These are phyloP conservation scores for Lachancea cidri DNA, from an alignment of 805 yeast species.

Conservation along the genomic window DNA sequence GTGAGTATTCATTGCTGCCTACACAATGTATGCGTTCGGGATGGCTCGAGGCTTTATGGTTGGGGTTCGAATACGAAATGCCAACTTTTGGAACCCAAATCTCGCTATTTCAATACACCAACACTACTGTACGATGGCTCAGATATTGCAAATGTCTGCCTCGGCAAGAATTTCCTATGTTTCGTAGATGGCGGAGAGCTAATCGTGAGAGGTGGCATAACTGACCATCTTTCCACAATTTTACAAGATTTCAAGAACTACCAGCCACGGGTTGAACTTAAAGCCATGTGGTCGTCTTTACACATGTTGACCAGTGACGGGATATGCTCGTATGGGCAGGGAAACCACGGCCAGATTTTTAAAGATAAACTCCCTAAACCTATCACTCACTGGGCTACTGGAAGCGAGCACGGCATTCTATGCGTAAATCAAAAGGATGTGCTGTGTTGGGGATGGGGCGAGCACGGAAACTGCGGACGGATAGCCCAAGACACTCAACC, in stretches of 20 bases:
- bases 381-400: slow-evolving; percentile 40
- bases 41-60: slow-evolving; percentile 49
- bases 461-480: slow-evolving; percentile 90
- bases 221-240: slow-evolving; percentile 9
- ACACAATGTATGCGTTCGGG: slow-evolving; percentile 65
- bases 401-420: slow-evolving; percentile 84
- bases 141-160: slow-evolving; percentile 16
- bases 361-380: slow-evolving; percentile 13
- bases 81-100: slow-evolving; percentile 35
- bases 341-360: slow-evolving; percentile 65
- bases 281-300: slow-evolving; percentile 73
- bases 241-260: neutral
- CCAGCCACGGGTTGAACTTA: slow-evolving; percentile 1
- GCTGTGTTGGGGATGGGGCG: slow-evolving; percentile 97
- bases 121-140: slow-evolving; percentile 12
- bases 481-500: slow-evolving; percentile 11
- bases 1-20: slow-evolving; percentile 21
- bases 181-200: slow-evolving; percentile 13
- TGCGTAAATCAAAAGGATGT: slow-evolving; percentile 33
- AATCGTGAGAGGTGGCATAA: slow-evolving; percentile 12
- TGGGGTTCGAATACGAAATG: slow-evolving; percentile 51
- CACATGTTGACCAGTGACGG: slow-evolving; percentile 39
- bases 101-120: slow-evolving; percentile 16
- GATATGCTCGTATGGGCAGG: slow-evolving; percentile 63
- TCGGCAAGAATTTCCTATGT: slow-evolving; percentile 29